Base-by-base conservation (phyloP, 345 rosid species). In the Eucalyptus erythrocorys region DNA sequence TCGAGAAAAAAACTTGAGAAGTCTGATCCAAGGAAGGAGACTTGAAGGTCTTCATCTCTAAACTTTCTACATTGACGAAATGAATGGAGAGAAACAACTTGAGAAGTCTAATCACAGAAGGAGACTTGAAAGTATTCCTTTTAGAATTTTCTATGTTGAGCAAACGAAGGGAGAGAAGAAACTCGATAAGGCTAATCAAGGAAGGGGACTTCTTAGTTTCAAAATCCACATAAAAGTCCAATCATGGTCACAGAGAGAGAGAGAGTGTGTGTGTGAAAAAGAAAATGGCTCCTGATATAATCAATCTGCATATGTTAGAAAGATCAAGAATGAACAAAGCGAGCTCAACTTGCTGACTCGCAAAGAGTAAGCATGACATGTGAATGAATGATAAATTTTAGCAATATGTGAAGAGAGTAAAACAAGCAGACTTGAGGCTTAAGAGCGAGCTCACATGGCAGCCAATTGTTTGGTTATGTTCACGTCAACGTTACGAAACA, bases 221-320 rank as follows among this genome's bases (percentile, higher is more conserved):
- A 12, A 12, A 27, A 3, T 59, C 66, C 32, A 27, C 34, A 3
- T 59, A 22, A 27, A 61, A 61, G 71, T 30, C 34, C 34, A 30
- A 61, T 61, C 17, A 61, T 61, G n/a, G 27, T 59, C 1, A 12
- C 2, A 55, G 49, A 16, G 27, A 59, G 66, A 2, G 32, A 27
- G 64, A 8, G 0, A 55, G 2, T 49, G 14, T 0, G 13, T 2
- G 2, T 49, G 14, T 0, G 13, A 5, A 16, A 50, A 14, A 14
- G 24, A 57, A 26, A 57, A 57, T 3, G 10, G 66, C 11, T 57
- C 14, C 32, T 4, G 6, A 59, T 8, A 1, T 12, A 59, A 59
- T 59, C 32, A 59, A 59, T 59, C 0, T 57, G 6, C 64, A 1
- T 48, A 59, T 0, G 4, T 59, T 11, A 27, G 32, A 27, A 59